Evolutionary conservation across 768 basidiomycete genomes (phyloP), one percentile per base, ranked within the genome.

Genomic region (Phylloporus sp.): DNA sequence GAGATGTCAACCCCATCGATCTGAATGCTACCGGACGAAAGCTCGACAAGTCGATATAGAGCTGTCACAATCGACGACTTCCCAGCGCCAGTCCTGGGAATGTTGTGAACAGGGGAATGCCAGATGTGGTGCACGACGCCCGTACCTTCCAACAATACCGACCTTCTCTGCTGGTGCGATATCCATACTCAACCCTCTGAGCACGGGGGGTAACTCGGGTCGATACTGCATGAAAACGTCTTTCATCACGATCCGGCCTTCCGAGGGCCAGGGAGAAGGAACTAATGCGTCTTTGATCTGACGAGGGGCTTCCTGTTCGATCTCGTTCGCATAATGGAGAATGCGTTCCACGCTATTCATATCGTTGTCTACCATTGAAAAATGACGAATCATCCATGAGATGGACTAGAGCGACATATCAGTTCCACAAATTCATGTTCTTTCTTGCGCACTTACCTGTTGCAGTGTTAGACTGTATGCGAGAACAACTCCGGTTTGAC

Each of bases 301-400:
- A 56, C 86, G 80, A 1, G 85, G 76, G 2, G 85, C 78, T 65
- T 94, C 91, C 62, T 92, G 86, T 61, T 92, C 90, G 15, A 96
- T 71, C 23, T 81, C 76, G 17, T 77, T 76, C 33, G 84, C 82
- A 57, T 96, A 96, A 61, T 91, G 79, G 4, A 90, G 69, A 15
- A 97, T 74, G 21, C 93, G 84, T 62, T 90, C 87, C 8, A 89
- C 86, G n/a, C 82, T 80, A 61, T 91, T 91, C 88, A 94, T 92
- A 65, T 93, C 79, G 64, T 96, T 95, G 65, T 95, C 91, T 10
- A 93, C 84, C 62, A 94, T 91, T 3, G 86, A 82, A 31, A 74
- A 75, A 65, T 89, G 86, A 9, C 85, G 80, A 33, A 86, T 78
- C 64, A 88, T 75, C 81, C 80, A 89, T 18, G 80, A 80, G 54